phyloP scores from a whole-genome alignment of 2,329 filamentous ascomycete genomes.

The Colletotrichum neosansevieriae region DNA sequence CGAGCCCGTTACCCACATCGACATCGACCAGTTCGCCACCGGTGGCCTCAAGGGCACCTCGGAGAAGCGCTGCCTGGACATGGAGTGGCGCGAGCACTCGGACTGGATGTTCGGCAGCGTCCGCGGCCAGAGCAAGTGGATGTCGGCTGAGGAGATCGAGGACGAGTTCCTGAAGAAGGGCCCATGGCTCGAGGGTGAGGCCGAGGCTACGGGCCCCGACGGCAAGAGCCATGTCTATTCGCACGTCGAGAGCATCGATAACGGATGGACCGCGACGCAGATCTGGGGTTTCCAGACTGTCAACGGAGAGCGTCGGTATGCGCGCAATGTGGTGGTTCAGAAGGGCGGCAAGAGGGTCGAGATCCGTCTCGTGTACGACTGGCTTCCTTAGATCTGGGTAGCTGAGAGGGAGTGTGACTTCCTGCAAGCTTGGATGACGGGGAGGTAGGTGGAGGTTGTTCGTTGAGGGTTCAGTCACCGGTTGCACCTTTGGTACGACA shows the following conservation, averaged over 20 bases:
- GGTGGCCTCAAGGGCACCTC: conserved; percentile 76
- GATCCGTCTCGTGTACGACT: conserved; percentile 70
- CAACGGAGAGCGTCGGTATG: conserved; percentile 64
- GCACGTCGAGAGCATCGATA: conserved; percentile 65
- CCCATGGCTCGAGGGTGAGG: conserved; percentile 67
- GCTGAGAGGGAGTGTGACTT: conserved; percentile 31
- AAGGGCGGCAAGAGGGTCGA: conserved; percentile 63
- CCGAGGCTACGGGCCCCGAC: conserved; percentile 62
- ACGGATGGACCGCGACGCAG: conserved; percentile 68
- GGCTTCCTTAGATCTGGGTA: conserved; percentile 42
- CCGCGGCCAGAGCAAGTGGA: conserved; percentile 68
- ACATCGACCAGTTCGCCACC: conserved; percentile 78
- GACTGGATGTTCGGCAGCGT: conserved; percentile 86
- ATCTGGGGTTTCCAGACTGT: conserved; percentile 71
- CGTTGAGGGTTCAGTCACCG: neutral
- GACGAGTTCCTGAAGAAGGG: conserved; percentile 68
- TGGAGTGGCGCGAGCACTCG: conserved; percentile 69
- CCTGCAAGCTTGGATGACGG: neutral
- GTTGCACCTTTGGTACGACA: neutral
- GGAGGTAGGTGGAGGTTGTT: neutral
- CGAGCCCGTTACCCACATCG: conserved; percentile 68
- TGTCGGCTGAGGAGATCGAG: conserved; percentile 60
- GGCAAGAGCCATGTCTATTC: conserved; percentile 76
- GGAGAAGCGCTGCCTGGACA: conserved; percentile 67
- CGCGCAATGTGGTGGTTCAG: conserved; percentile 64